These are phyloP conservation scores for Leptographium galeiforme DNA, from an alignment of 2,329 filamentous ascomycete species.

Conservation along the genomic window DNA sequence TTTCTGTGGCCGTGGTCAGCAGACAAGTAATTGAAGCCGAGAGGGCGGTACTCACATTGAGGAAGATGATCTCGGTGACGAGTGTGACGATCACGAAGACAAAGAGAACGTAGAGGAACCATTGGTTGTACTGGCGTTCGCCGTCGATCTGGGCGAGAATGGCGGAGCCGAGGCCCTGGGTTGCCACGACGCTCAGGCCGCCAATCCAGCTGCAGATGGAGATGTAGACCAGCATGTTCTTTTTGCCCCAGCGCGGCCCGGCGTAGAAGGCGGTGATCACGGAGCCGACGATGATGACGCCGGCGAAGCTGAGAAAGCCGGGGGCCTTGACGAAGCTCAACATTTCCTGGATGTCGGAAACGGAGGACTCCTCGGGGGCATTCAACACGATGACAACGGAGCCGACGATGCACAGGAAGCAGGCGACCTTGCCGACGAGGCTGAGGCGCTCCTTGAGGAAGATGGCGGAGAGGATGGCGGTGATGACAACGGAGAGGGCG, in stretches of 20 bases:
- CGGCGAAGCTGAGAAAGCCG: constrained; percentile 74
- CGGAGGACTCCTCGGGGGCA: constrained; percentile 73
- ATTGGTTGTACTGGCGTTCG: constrained; percentile 83
- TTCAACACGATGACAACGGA: constrained; percentile 92
- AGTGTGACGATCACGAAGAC: constrained; percentile 85
- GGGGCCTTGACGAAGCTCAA: constrained; percentile 73
- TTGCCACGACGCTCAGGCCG: constrained; percentile 86
- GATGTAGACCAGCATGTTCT: constrained; percentile 95
- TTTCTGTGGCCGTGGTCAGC: constrained; percentile 53
- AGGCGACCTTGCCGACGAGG: constrained; percentile 90
- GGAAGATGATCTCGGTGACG: constrained; percentile 83
- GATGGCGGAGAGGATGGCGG: constrained; percentile 79
- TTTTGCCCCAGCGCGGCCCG: constrained; percentile 82
- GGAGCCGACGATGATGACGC: constrained; percentile 65
- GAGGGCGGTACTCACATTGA: constrained; percentile 60
- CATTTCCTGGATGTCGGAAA: constrained; percentile 84
- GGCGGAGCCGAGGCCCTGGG: constrained; percentile 81
- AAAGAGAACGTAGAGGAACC: constrained; percentile 87
- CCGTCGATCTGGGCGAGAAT: constrained; percentile 79
- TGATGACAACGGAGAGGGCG: constrained; percentile 83
- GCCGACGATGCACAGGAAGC: constrained; percentile 88
- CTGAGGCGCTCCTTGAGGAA: constrained; percentile 92
- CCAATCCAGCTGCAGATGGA: constrained; percentile 93
- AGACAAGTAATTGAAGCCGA: background rate
- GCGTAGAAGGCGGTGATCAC: constrained; percentile 63